Evolutionary conservation across 257 asterid species (phyloP), one percentile per base, ranked within the genome.

Genomic region (Solanum chiquidenum): DNA sequence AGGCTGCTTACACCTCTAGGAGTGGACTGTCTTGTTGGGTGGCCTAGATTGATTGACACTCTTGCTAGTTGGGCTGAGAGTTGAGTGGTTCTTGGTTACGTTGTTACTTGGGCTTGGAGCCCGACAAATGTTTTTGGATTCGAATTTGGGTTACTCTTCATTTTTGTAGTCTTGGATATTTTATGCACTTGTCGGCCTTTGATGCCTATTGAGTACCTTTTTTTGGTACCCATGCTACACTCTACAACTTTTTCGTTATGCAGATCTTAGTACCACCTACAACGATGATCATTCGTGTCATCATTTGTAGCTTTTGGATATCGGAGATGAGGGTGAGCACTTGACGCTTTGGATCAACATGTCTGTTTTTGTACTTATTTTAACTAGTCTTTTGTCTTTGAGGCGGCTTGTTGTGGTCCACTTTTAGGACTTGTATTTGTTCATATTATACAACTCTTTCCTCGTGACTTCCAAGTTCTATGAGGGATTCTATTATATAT

Each of bases 1-100:
- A 0, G 10, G 1, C 1, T 4, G 0, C 4, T 52, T 52, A 52
- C 62, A 18, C 23, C 23, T 18, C 62, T 52, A 2, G 1, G 2
- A 18, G 62, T 52, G 62, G 9, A 49, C 9, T 16, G 9, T 49
- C 0, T 49, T 16, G 3, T 49, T 49, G 21, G 23, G 60, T 16
- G 7, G 23, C 60, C 8, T 16, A 14, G 9, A 49, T 49, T 16
- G 60, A 14, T 49, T 49, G 23, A 49, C 1, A 5, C 0, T 52
- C 0, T 18, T 52, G 3, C 1, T 52, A 2, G 4, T 0, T 52
- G 4, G n/a, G 62, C 4, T 18, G 4, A 18, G n/a, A 52, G 4
- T 52, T 52, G 62, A 52, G 4, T 40, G 11, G 44, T 8, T 40
- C 11, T 52, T 52, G n/a, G 62, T 52, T 52, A 52, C 9, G 9